These are phyloP conservation scores for Calonectria pteridis DNA, from an alignment of 2,329 filamentous ascomycete genomes.

Conservation along the genomic window DNA sequence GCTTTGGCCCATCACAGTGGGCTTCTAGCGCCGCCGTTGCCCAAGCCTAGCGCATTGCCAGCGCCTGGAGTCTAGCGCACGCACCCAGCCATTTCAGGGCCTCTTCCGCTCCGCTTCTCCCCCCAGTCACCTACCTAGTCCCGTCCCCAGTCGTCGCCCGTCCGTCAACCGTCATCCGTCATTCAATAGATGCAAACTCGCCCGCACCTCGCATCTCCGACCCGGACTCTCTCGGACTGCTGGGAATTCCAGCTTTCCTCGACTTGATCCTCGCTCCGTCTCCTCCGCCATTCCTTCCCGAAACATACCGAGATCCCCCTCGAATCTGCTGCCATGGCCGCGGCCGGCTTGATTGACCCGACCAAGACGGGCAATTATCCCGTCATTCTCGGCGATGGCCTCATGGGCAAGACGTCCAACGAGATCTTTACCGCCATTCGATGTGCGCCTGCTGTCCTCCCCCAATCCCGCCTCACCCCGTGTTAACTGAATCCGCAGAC, in stretches of 20 bases:
- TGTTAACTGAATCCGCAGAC: constrained; percentile 56
- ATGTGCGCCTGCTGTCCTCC: constrained; percentile 61
- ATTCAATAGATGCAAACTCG: constrained; percentile 8
- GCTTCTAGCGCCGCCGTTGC: constrained; percentile 8
- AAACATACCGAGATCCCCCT: neutral
- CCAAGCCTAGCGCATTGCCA: constrained; percentile 2
- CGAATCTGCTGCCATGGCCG: constrained; percentile 40
- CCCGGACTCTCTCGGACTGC: neutral
- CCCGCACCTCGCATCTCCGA: neutral
- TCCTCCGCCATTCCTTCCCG: neutral
- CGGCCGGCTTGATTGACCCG: constrained; percentile 65
- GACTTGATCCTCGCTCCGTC: neutral
- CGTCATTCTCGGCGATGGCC: constrained; percentile 72
- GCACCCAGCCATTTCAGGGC: constrained; percentile 7
- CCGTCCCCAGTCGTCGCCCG: neutral
- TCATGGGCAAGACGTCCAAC: constrained; percentile 67
- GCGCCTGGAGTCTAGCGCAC: constrained; percentile 8
- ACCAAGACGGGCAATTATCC: constrained; percentile 73
- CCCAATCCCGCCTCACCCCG: neutral
- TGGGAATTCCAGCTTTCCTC: constrained; percentile 4
- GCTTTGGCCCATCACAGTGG: neutral
- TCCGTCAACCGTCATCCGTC: neutral
- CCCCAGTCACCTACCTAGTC: neutral
- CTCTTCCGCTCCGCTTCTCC: constrained; percentile 3
- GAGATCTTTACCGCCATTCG: constrained; percentile 71